Percentiles rank a stretch among this genome's conserved stretches.
Conservation (phyloP, 106 monocot genomes). For the Acorus gramineus region DNA sequence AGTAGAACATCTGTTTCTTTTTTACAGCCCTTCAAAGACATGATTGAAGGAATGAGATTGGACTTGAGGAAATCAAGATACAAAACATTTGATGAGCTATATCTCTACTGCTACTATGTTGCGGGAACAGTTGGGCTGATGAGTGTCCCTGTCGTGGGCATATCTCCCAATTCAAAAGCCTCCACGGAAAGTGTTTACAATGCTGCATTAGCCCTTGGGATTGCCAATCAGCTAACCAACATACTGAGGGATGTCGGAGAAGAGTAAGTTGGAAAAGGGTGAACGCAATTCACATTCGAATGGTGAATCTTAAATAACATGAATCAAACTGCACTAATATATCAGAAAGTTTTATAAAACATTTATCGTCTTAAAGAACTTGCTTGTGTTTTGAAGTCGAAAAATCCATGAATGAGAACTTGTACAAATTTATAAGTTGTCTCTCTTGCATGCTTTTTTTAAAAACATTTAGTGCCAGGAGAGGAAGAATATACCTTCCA, state of each 20-base stretch:
- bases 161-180: constrained; percentile 54
- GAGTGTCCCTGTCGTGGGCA: constrained; percentile 91
- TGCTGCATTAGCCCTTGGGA: constrained; percentile 74
- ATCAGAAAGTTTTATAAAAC: too few species aligned
- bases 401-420: neutral
- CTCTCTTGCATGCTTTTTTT: neutral
- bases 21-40: constrained; percentile 86
- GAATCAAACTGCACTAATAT: too few species aligned
- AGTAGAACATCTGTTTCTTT: too few species aligned
- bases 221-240: constrained; percentile 93
- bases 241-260: constrained; percentile 88
- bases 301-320: neutral
- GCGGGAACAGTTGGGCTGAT: constrained; percentile 85
- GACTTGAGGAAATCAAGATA: constrained; percentile 80
- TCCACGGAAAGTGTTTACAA: constrained; percentile 72
- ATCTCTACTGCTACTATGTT: constrained; percentile 90
- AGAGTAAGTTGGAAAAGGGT: constrained; percentile 44
- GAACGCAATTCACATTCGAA: too few species aligned
- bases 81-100: constrained; percentile 80
- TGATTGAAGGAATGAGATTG: constrained; percentile 87
- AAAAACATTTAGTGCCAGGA: constrained; percentile 52
- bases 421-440: neutral
- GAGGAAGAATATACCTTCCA: constrained; percentile 88
- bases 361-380: neutral
- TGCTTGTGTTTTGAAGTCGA: neutral